Percentiles rank a stretch among this genome's conserved stretches.
Conservation (phyloP, 257 asterid genomes). For the Solanum bukasovii region DNA sequence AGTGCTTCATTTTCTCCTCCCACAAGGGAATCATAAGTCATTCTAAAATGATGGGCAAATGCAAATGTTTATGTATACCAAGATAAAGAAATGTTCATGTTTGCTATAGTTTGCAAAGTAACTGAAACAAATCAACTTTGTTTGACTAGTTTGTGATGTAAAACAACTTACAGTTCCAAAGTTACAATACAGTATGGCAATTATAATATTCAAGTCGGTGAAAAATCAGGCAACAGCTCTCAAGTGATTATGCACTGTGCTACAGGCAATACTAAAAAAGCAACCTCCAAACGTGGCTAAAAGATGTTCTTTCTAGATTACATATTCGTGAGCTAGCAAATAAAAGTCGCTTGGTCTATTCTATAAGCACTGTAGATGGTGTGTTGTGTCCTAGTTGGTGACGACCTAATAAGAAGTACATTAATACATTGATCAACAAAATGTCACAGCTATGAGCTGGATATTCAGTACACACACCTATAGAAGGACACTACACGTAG, state of each 20-base stretch:
- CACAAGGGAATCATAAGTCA: constrained; percentile 57
- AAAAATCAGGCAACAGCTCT: neutral
- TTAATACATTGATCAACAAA: neutral
- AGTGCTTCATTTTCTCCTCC: constrained; percentile 96
- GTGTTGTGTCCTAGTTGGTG: neutral
- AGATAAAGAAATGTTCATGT: neutral
- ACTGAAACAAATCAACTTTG: neutral
- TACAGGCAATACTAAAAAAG: neutral
- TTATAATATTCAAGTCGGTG: neutral
- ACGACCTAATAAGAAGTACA: neutral
- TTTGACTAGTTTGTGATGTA: neutral
- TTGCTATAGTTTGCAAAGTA: neutral
- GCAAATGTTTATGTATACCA: neutral
- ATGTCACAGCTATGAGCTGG: neutral
- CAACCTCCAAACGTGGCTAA: neutral
- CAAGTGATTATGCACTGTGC: neutral
- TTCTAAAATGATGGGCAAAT: constrained; percentile 26
- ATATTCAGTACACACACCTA: neutral
- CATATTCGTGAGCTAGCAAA: neutral
- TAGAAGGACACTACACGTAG: neutral
- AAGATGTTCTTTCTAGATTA: neutral
- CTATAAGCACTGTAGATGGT: neutral
- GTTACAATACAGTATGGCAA: neutral
- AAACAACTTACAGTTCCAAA: neutral
- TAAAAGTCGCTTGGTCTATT: neutral